Conservation (phyloP, 805 yeast genomes). For the Yamadazyma scolyti region DNA sequence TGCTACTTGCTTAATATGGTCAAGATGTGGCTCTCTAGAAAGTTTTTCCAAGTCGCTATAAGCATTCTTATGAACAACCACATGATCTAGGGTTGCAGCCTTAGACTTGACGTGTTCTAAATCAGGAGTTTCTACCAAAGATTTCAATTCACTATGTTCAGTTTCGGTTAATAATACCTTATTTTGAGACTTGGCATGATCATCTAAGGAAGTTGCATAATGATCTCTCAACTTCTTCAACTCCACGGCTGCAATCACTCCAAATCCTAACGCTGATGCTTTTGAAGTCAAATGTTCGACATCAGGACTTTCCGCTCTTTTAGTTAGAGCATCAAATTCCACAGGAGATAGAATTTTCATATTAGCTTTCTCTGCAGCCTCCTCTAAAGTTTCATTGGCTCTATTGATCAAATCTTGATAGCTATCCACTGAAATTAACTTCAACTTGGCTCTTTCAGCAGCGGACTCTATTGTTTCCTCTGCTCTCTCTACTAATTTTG, state of each 20-base stretch:
- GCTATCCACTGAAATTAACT: background rate
- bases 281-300: slow-evolving; percentile 8
- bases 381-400: slow-evolving; percentile 8
- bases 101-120: slow-evolving; percentile 17
- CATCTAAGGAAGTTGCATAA: slow-evolving; percentile 9
- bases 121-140: slow-evolving; percentile 13
- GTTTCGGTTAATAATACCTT: slow-evolving; percentile 13
- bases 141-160: slow-evolving; percentile 12
- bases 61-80: slow-evolving; percentile 11
- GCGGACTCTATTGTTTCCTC: no score
- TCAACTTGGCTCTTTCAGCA: background rate
- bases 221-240: slow-evolving; percentile 6
- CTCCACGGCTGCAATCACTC: slow-evolving; percentile 8
- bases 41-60: slow-evolving; percentile 7
- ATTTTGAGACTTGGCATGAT: slow-evolving; percentile 8
- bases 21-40: background rate
- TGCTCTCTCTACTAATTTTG: slow-evolving; percentile 9
- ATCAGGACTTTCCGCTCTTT: slow-evolving; percentile 7
- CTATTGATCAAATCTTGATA: slow-evolving; percentile 4
- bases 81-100: slow-evolving; percentile 11
- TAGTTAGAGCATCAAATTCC: slow-evolving; percentile 17
- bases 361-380: slow-evolving; percentile 3
- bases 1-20: slow-evolving; percentile 6
- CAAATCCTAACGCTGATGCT: slow-evolving; percentile 11
- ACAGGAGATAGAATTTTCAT: slow-evolving; percentile 13